Percentiles rank a stretch among this genome's conserved stretches.
These are phyloP conservation scores for Cryptosporidium viatorum DNA, from an alignment of 169 alveolate genomes.

Conservation along the genomic window DNA sequence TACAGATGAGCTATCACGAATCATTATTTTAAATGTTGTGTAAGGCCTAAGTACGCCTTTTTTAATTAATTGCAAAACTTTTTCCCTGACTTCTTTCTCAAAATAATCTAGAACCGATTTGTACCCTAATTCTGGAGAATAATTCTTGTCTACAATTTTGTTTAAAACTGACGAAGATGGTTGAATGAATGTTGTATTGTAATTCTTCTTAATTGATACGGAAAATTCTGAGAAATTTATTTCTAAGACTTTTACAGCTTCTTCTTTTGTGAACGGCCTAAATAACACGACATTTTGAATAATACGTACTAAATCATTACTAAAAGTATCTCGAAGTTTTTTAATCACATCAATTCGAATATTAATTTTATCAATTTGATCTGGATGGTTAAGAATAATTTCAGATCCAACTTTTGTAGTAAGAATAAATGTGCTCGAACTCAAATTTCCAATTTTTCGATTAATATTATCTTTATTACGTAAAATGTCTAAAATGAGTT, in stretches of 20 bases:
- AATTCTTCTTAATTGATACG: neutral
- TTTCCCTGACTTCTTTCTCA: slow-evolving; percentile 14
- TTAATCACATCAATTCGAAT: neutral
- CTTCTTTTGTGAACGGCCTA: slow-evolving; percentile 21
- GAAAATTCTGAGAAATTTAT: neutral
- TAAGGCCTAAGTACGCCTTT: neutral
- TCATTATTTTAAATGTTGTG: slow-evolving; percentile 1
- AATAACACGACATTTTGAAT: slow-evolving; percentile 1
- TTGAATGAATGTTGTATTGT: neutral
- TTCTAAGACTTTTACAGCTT: neutral
- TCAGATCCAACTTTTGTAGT: slow-evolving; percentile 26
- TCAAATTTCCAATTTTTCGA: neutral
- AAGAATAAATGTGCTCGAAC: neutral
- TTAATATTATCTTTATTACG: slow-evolving; percentile 12
- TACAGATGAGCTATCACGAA: neutral
- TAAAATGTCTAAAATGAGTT: neutral
- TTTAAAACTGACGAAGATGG: neutral
- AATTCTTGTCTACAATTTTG: slow-evolving; percentile 4
- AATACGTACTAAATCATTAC: neutral
- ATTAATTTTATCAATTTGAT: neutral
- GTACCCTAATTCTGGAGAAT: neutral
- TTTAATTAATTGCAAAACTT: neutral
- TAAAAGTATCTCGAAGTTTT: neutral
- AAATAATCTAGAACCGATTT: neutral
- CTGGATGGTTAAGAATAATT: neutral